phyloP scores from a whole-genome alignment of 495 filamentous ascomycete genomes.

The Podospora didyma region DNA sequence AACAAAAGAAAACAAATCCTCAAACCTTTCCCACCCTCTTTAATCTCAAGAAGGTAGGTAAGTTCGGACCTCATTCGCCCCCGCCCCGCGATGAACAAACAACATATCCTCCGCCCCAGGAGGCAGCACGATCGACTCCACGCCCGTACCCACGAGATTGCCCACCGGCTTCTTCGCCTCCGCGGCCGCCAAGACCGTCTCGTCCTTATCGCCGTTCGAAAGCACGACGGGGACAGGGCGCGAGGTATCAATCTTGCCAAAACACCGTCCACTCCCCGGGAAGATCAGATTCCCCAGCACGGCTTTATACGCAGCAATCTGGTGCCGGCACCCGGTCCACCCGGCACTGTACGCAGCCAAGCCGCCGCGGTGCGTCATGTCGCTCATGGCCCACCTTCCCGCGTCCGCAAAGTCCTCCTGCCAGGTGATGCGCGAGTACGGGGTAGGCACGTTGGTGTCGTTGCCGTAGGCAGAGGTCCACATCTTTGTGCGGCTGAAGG shows the following conservation, averaged over 20 bases:
- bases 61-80: neutral
- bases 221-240: neutral
- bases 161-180: neutral
- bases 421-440: constrained; percentile 13
- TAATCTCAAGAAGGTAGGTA: too few relatives aligned
- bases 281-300: constrained; percentile 13
- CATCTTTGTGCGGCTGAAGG: constrained; percentile 12
- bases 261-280: constrained; percentile 3
- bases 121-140: neutral
- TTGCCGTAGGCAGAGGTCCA: constrained; percentile 9
- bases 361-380: constrained; percentile 9
- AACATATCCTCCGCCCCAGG: neutral
- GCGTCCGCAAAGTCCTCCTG: constrained; percentile 24
- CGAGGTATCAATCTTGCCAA: constrained; percentile 2
- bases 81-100: neutral
- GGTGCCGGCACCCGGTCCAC: constrained; percentile 10
- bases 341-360: constrained; percentile 10
- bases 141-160: neutral
- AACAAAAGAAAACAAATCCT: too few relatives aligned
- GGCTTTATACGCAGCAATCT: constrained; percentile 7
- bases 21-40: too few relatives aligned
- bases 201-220: neutral
- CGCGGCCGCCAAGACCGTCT: neutral
- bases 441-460: constrained; percentile 14
- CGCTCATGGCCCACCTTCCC: constrained; percentile 18